These are phyloP conservation scores for Rhodamnia argentea DNA, from an alignment of 345 rosid genomes.

Conservation along the genomic window DNA sequence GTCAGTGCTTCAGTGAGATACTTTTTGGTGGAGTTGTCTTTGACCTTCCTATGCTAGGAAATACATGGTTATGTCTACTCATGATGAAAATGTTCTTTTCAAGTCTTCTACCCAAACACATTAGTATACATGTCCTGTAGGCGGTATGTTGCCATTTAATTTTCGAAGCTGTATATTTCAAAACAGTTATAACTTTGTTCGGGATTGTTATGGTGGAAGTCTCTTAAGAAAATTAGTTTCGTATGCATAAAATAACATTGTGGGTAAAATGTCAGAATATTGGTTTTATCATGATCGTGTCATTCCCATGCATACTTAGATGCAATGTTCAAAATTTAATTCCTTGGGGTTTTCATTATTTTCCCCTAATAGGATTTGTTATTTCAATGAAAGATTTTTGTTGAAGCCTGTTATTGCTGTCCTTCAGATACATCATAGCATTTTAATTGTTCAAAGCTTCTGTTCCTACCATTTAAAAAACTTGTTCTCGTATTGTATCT, in stretches of 20 bases:
- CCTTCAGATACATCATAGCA: not conserved
- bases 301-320: not conserved
- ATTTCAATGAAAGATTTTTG: not conserved
- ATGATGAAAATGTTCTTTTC: not conserved
- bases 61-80: not conserved
- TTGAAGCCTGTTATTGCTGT: not conserved
- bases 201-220: not conserved
- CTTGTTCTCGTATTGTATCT: not conserved
- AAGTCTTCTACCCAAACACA: not conserved
- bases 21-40: not conserved
- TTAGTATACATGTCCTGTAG: not conserved
- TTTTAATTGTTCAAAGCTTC: not conserved
- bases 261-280: not conserved
- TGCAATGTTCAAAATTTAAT: not conserved
- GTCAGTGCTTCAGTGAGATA: not conserved
- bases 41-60: not conserved
- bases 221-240: not conserved
- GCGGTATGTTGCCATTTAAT: not conserved
- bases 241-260: not conserved
- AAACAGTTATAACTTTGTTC: not conserved
- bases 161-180: not conserved
- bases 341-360: not conserved
- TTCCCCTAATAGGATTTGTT: not conserved
- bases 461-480: not conserved
- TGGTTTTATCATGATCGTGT: not conserved